Percentiles rank a stretch among this genome's conserved stretches.
These are phyloP conservation scores for Eucommia ulmoides DNA, from an alignment of 257 asterid species.

Conservation along the genomic window DNA sequence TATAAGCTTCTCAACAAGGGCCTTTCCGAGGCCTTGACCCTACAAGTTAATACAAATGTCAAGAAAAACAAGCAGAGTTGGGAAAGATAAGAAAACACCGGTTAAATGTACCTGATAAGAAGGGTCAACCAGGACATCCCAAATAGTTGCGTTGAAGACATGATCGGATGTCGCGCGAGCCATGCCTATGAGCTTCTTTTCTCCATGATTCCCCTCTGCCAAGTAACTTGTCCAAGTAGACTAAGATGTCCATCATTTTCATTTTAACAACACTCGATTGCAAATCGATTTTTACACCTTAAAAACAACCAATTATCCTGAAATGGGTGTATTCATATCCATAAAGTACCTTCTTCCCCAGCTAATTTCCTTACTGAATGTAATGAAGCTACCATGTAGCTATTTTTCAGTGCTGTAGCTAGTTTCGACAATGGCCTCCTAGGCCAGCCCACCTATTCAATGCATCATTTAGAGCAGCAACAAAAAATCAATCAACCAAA, in stretches of 20 bases:
- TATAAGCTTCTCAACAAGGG: slow-evolving; percentile 77
- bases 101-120: slow-evolving; percentile 59
- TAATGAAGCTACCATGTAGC: slow-evolving; percentile 88
- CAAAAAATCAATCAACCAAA: too few species aligned
- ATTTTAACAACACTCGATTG: slow-evolving; percentile 7
- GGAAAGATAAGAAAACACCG: neutral
- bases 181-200: slow-evolving; percentile 91
- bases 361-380: slow-evolving; percentile 50
- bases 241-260: slow-evolving; percentile 66
- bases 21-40: slow-evolving; percentile 98
- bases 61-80: too few species aligned
- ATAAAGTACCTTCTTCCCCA: slow-evolving; percentile 68
- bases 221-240: slow-evolving; percentile 85
- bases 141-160: slow-evolving; percentile 96
- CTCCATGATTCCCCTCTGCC: slow-evolving; percentile 74
- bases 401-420: slow-evolving; percentile 86
- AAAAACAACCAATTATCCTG: neutral
- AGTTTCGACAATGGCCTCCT: slow-evolving; percentile 84
- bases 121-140: slow-evolving; percentile 99
- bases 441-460: slow-evolving; percentile 95
- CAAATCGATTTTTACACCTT: neutral
- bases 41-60: slow-evolving; percentile 9
- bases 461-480: too few species aligned
- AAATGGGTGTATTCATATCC: slow-evolving; percentile 1
- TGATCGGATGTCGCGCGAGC: slow-evolving; percentile 99